Percentiles rank a stretch among this genome's conserved stretches.
Conservation (phyloP, 2,329 filamentous ascomycete genomes). For the Aquanectria penicillioides region DNA sequence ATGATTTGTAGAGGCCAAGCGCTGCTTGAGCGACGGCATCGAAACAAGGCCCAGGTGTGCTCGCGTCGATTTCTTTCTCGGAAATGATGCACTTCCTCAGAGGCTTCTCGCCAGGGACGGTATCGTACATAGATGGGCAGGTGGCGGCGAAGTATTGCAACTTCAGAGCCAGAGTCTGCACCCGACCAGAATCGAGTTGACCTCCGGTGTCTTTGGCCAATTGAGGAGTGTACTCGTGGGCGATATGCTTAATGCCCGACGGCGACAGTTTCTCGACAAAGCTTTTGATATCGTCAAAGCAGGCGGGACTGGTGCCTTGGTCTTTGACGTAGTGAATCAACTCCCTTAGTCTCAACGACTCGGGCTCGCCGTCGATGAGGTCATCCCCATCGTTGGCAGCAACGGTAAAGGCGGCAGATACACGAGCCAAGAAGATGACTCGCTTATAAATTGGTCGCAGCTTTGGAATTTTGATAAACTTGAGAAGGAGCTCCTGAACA, state of each 20-base stretch:
- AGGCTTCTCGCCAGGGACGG: constrained; percentile 30
- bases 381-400: constrained; percentile 43
- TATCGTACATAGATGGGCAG: constrained; percentile 42
- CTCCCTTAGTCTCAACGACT: constrained; percentile 46
- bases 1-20: constrained; percentile 32
- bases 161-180: constrained; percentile 52
- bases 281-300: constrained; percentile 59
- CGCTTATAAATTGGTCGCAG: constrained; percentile 52
- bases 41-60: constrained; percentile 38
- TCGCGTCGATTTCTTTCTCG: constrained; percentile 27
- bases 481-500: constrained; percentile 45
- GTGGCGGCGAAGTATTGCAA: constrained; percentile 57
- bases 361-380: constrained; percentile 37
- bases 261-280: constrained; percentile 55
- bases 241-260: constrained; percentile 52
- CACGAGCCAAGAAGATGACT: constrained; percentile 51
- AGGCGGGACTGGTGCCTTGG: constrained; percentile 50
- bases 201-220: constrained; percentile 43
- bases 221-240: constrained; percentile 48
- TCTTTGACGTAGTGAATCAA: constrained; percentile 50
- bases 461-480: constrained; percentile 40
- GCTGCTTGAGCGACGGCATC: constrained; percentile 32
- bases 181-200: constrained; percentile 35
- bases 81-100: constrained; percentile 40
- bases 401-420: constrained; percentile 51